Evolutionary conservation across 2,329 filamentous ascomycete genomes (phyloP).

Genomic region (Leptographium wingfieldii): DNA sequence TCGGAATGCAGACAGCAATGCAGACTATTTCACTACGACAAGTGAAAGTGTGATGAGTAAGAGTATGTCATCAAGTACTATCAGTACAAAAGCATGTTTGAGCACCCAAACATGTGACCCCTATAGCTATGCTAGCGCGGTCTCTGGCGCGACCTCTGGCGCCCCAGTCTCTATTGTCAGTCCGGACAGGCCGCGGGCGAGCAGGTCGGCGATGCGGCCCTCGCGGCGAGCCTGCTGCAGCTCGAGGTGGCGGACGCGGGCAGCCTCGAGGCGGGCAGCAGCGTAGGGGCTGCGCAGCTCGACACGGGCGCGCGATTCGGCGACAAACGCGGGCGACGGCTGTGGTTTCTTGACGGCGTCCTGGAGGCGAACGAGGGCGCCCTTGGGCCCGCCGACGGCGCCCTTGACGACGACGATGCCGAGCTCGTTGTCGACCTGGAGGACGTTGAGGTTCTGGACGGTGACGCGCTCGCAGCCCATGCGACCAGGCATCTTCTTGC

Average conservation of each 20-base stretch:
- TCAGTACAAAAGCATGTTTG: no score
- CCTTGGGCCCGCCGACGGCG: conserved; percentile 76
- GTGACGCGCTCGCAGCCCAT: conserved; percentile 89
- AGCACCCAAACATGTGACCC: no score
- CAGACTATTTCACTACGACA: neutral
- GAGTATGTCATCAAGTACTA: no score
- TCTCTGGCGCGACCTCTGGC: neutral
- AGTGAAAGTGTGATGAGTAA: neutral
- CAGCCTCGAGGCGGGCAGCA: conserved; percentile 32
- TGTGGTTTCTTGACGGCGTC: conserved; percentile 78
- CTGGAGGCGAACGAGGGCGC: conserved; percentile 70
- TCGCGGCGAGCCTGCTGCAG: conserved; percentile 37
- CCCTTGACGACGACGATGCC: conserved; percentile 84
- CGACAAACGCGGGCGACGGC: conserved; percentile 35
- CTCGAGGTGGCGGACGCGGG: conserved; percentile 37
- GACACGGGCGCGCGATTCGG: conserved; percentile 30
- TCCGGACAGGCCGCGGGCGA: conserved; percentile 9
- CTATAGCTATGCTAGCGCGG: neutral
- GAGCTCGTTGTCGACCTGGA: conserved; percentile 77
- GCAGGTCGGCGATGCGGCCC: conserved; percentile 24
- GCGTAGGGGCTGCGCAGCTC: conserved; percentile 34
- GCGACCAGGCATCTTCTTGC: conserved; percentile 94
- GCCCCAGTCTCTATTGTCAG: neutral
- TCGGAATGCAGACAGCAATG: no score
- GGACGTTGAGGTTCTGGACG: conserved; percentile 77